These are phyloP conservation scores for Trichophyton benhamiae DNA, from an alignment of 2,329 filamentous ascomycete species.

Conservation along the genomic window DNA sequence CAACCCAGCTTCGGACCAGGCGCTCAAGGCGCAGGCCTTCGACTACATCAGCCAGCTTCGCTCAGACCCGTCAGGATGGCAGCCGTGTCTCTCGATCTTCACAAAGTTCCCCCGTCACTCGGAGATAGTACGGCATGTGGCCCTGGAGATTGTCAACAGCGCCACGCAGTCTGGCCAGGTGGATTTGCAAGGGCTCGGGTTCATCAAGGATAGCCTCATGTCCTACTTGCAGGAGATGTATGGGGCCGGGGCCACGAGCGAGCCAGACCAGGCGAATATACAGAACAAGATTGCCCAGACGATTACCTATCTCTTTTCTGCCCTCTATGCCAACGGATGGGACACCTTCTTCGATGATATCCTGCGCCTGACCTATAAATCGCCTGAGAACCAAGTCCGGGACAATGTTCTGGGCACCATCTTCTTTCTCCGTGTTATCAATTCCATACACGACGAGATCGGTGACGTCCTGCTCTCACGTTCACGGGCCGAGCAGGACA, in stretches of 20 bases:
- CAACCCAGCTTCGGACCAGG: conserved; percentile 62
- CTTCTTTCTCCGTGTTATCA: conserved; percentile 77
- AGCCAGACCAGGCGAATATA: conserved; percentile 59
- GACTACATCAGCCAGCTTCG: conserved; percentile 57
- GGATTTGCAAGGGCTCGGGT: conserved; percentile 57
- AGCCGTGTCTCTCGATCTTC: conserved; percentile 77
- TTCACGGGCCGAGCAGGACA: conserved; percentile 64
- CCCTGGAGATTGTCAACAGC: conserved; percentile 86
- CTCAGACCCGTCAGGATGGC: conserved; percentile 74
- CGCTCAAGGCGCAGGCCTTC: conserved; percentile 63
- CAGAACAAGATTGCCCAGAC: conserved; percentile 98
- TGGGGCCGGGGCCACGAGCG: conserved; percentile 40
- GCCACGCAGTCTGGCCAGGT: conserved; percentile 70
- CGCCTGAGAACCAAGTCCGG: conserved; percentile 43
- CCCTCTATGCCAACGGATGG: conserved; percentile 78
- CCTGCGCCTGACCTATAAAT: conserved; percentile 55
- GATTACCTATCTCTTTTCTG: conserved; percentile 82
- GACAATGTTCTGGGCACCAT: conserved; percentile 66
- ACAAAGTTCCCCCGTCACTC: conserved; percentile 60
- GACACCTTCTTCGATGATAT: conserved; percentile 85
- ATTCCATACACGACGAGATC: conserved; percentile 92
- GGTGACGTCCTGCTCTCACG: conserved; percentile 80
- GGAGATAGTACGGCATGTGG: conserved; percentile 78
- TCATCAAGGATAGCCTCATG: conserved; percentile 70
- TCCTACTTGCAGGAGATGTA: conserved; percentile 70